Percentiles rank a stretch among this genome's conserved stretches.
Conservation (phyloP, 768 basidiomycete species). For the Leccinum boreale region DNA sequence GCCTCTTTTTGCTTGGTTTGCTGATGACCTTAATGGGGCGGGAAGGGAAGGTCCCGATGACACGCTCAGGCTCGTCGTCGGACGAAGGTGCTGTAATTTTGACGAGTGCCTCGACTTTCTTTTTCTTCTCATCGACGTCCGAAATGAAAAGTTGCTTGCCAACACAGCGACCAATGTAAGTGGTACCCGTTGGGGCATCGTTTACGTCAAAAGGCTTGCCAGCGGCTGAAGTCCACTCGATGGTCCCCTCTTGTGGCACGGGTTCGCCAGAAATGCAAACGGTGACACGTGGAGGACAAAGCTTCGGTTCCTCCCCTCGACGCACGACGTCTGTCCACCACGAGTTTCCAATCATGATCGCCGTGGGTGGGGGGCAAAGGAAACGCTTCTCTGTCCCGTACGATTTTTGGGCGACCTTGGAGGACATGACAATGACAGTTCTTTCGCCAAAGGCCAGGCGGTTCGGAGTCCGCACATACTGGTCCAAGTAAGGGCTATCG, state of each 20-base stretch:
- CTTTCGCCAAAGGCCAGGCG: constrained; percentile 89
- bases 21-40: constrained; percentile 98
- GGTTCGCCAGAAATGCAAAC: constrained; percentile 93
- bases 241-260: constrained; percentile 76
- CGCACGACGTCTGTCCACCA: constrained; percentile 89
- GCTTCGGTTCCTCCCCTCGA: constrained; percentile 69
- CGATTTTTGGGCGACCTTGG: constrained; percentile 94
- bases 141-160: constrained; percentile 95
- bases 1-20: constrained; percentile 96
- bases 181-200: constrained; percentile 76
- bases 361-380: constrained; percentile 91
- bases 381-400: constrained; percentile 97
- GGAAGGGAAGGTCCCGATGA: constrained; percentile 87
- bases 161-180: constrained; percentile 89
- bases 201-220: constrained; percentile 83
- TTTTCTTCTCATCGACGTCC: constrained; percentile 92
- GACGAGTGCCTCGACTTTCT: constrained; percentile 91
- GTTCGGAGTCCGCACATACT: constrained; percentile 81
- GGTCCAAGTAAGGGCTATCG: constrained; percentile 72
- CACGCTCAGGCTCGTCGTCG: constrained; percentile 76
- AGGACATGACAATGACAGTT: constrained; percentile 96
- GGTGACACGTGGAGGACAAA: constrained; percentile 76
- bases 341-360: constrained; percentile 88
- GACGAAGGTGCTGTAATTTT: constrained; percentile 79
- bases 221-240: constrained; percentile 84